phyloP scores from a whole-genome alignment of 495 filamentous ascomycete genomes.

The Aspergillus diversus region DNA sequence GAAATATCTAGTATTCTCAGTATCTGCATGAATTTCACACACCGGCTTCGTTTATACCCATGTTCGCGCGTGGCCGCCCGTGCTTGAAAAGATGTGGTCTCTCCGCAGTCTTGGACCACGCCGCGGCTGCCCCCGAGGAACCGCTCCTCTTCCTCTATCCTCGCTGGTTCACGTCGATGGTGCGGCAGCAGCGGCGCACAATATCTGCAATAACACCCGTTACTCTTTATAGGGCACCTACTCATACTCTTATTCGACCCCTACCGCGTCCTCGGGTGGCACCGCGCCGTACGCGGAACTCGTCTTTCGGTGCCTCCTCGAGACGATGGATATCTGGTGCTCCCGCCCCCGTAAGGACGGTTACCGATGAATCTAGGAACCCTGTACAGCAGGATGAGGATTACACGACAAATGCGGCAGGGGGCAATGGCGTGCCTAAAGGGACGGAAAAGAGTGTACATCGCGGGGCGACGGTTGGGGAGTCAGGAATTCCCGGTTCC shows the following conservation, averaged over 20 bases:
- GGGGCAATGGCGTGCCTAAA: neutral
- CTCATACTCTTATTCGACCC: too few species aligned
- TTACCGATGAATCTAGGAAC: neutral
- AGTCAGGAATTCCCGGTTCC: neutral
- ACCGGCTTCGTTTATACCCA: conserved; percentile 28
- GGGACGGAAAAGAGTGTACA: neutral
- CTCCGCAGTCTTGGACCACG: conserved; percentile 42
- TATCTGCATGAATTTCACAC: neutral
- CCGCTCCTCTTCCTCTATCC: conserved; percentile 53
- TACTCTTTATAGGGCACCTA: too few species aligned
- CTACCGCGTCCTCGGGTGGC: neutral
- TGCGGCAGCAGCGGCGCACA: conserved; percentile 26
- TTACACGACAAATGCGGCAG: neutral
- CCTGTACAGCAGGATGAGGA: neutral
- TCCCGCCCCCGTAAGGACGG: conserved; percentile 5
- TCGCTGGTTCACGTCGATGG: conserved; percentile 40
- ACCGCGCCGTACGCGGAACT: conserved; percentile 1
- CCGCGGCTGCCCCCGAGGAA: conserved; percentile 42
- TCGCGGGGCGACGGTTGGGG: neutral
- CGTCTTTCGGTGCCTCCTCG: conserved; percentile 27
- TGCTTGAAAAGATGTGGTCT: conserved; percentile 42
- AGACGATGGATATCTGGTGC: conserved; percentile 35
- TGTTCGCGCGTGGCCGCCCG: conserved; percentile 46
- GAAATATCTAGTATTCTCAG: neutral
- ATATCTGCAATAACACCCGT: neutral